phyloP scores from a whole-genome alignment of 192 early-diverging fungal genomes.

The Spizellomyces sp. region DNA sequence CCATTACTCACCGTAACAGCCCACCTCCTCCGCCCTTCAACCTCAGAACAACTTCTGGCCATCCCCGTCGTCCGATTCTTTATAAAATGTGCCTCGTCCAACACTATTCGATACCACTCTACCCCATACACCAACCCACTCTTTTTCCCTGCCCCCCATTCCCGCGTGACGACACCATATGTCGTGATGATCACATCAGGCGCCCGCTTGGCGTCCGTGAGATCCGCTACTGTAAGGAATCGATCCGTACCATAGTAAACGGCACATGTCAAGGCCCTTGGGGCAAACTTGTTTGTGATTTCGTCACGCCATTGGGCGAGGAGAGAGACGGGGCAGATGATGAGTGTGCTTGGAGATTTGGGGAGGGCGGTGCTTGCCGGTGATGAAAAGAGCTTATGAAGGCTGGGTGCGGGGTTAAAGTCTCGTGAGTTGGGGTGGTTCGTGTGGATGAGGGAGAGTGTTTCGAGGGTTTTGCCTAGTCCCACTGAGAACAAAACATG shows the following conservation, averaged over 20 bases:
- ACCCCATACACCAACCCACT: slow-evolving; percentile 54
- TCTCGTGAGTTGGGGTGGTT: slow-evolving; percentile 15
- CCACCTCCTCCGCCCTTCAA: slow-evolving; percentile 76
- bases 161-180: slow-evolving; percentile 36
- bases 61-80: slow-evolving; percentile 71
- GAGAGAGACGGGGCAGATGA: slow-evolving; percentile 44
- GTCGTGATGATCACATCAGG: slow-evolving; percentile 40
- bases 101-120: slow-evolving; percentile 77
- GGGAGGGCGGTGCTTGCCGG: not conserved
- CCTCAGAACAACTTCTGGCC: slow-evolving; percentile 64
- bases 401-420: not conserved
- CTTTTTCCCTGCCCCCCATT: slow-evolving; percentile 28
- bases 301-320: slow-evolving; percentile 43
- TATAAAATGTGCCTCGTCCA: slow-evolving; percentile 90
- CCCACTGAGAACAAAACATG: slow-evolving; percentile 8
- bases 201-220: slow-evolving; percentile 6
- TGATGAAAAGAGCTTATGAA: not conserved
- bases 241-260: slow-evolving; percentile 34
- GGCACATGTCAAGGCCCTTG: not conserved
- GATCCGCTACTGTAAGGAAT: not conserved
- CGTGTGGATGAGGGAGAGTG: slow-evolving; percentile 41
- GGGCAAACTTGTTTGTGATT: slow-evolving; percentile 16
- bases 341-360: slow-evolving; percentile 24
- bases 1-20: slow-evolving; percentile 58
- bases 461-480: slow-evolving; percentile 46